Conservation (phyloP, 495 filamentous ascomycete genomes). For the Choiromyces venosus region DNA sequence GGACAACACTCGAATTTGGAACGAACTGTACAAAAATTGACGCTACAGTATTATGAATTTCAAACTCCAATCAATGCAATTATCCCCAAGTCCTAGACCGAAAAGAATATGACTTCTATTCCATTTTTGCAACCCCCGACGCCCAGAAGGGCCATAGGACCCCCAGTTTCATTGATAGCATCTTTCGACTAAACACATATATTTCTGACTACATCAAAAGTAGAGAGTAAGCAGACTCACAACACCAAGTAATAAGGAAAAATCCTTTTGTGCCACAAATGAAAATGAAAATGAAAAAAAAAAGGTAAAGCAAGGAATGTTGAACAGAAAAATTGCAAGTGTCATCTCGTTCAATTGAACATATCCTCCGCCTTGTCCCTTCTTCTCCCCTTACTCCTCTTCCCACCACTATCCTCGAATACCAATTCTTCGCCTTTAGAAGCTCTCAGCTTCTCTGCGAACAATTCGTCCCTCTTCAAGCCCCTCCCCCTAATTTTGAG, state of each 20-base stretch:
- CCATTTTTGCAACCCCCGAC: background rate
- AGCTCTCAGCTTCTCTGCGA: constrained; percentile 37
- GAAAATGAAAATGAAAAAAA: background rate
- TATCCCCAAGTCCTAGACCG: background rate
- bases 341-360: constrained; percentile 25
- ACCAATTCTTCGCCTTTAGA: constrained; percentile 38
- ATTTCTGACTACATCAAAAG: background rate
- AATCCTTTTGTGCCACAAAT: background rate
- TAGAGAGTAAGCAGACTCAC: background rate
- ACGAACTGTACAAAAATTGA: background rate
- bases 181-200: background rate
- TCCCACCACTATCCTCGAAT: constrained; percentile 8
- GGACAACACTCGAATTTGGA: background rate
- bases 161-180: background rate
- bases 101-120: background rate
- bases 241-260: background rate
- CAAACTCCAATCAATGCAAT: background rate
- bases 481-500: constrained; percentile 32
- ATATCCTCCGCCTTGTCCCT: constrained; percentile 40
- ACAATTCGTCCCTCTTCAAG: constrained; percentile 31
- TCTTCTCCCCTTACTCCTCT: constrained; percentile 19
- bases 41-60: background rate
- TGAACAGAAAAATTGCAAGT: background rate
- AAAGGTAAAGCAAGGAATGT: background rate
- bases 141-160: background rate